Base-by-base conservation (phyloP, 495 filamentous ascomycete genomes). In the Elaphomyces granulatus region DNA sequence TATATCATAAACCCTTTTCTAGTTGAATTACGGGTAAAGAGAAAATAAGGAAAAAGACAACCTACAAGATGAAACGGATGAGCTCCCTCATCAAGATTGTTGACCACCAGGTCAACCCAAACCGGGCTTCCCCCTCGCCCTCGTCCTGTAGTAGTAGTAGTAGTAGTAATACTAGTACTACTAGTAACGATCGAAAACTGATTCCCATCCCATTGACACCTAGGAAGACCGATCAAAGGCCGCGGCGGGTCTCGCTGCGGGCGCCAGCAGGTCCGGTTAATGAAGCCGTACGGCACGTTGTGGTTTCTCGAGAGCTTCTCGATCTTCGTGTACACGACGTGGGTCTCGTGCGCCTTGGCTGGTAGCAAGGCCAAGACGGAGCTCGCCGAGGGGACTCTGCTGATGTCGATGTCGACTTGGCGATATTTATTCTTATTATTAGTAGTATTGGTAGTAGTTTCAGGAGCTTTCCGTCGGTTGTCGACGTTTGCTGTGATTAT, bases 31-130 rank as follows among this genome's bases (percentile, higher is more conserved):
- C 32, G 4, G 36, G 8, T 31, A 16, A 6, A 14, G 6, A 21
- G 31, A 28, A 37, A 15, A 12, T 17, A 34, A 12, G 21, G 18
- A 34, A 16, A 21, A 16, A 16, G 31, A 18, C 31, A 21, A 41
- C 46, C 17, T 53, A 68, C 64, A 32, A 71, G 32, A 46, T 73
- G 69, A 42, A 71, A 73, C 7, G 69, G 67, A 49, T 73, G 70
- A 2, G 58, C 53, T 3, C 59, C 56, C 19, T 65, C 64, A 33
- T 73, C 70, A 3, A 70, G 46, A 36, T 73, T 73, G 41, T 73
- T 73, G 35, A 73, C 55, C 1, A 70, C 57, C 0, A 73, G 41
- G 36, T 73, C 68, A 10, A 73, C 48, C 63, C 66, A 70, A 12
- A 17, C 37, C 2, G 48, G 44, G 15, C 48, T 43, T 3, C 45